Percentiles rank a stretch among this genome's conserved stretches.
These are phyloP conservation scores for Auricularia sp. DNA, from an alignment of 768 basidiomycete genomes.

Conservation along the genomic window DNA sequence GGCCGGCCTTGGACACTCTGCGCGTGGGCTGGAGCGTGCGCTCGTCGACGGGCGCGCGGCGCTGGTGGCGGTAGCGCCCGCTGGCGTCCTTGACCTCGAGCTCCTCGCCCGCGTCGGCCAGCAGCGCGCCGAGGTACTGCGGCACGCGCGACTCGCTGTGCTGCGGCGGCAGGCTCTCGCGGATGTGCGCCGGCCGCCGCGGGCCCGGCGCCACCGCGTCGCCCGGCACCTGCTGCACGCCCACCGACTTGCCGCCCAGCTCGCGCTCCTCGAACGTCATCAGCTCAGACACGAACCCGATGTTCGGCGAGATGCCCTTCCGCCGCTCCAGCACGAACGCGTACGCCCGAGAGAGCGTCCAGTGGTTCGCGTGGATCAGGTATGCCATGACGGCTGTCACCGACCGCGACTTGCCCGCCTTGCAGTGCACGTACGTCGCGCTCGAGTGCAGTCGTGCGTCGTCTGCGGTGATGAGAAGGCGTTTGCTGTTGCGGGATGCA, in stretches of 20 bases:
- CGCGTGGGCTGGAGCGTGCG: too few relatives aligned
- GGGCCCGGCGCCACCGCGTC: conserved; percentile 16
- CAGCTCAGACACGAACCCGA: conserved; percentile 93
- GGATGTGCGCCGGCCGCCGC: conserved; percentile 51
- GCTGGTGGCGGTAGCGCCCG: conserved; percentile 81
- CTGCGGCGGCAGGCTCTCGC: conserved; percentile 63
- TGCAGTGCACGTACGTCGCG: conserved; percentile 92
- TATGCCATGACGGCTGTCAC: conserved; percentile 97
- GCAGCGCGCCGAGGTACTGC: conserved; percentile 26
- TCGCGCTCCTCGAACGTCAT: conserved; percentile 95
- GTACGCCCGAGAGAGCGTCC: conserved; percentile 86
- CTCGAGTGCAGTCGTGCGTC: conserved; percentile 84
- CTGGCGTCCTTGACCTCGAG: conserved; percentile 79
- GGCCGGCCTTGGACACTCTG: too few relatives aligned
- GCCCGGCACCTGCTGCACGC: conserved; percentile 33
- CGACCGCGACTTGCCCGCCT: conserved; percentile 89
- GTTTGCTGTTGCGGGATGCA: conserved; percentile 5
- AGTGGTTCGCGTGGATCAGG: conserved; percentile 94
- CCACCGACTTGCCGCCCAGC: conserved; percentile 65
- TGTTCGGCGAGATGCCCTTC: conserved; percentile 92
- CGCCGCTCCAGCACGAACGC: conserved; percentile 85
- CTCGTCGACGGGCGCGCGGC: too few relatives aligned
- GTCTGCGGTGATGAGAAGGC: conserved; percentile 39
- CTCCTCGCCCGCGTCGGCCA: conserved; percentile 69
- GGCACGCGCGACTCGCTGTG: conserved; percentile 15